A percentile compares a stretch with the other conserved stretches of the same genome.
These are phyloP conservation scores for Geopyxis carbonaria DNA, from an alignment of 495 filamentous ascomycete species.

Conservation along the genomic window DNA sequence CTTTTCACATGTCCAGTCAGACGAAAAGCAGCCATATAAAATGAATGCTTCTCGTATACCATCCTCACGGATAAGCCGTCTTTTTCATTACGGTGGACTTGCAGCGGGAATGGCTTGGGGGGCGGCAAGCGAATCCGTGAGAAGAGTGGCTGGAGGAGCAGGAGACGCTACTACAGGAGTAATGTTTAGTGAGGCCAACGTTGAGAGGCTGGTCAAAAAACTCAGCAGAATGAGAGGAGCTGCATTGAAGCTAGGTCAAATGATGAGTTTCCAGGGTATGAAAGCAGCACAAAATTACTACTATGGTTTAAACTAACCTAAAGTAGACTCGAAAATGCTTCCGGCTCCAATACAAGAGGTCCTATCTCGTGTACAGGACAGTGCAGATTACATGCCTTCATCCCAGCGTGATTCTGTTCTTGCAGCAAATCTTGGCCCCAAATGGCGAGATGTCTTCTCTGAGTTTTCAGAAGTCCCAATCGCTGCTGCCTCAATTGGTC, in stretches of 20 bases:
- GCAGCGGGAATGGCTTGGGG: conserved; percentile 92
- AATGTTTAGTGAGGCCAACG: conserved; percentile 75
- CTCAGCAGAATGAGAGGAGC: conserved; percentile 92
- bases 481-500: conserved; percentile 93
- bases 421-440: conserved; percentile 52
- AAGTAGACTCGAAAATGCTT: conserved; percentile 50
- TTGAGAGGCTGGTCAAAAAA: conserved; percentile 80
- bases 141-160: conserved; percentile 41
- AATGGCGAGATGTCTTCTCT: conserved; percentile 71
- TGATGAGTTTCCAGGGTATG: conserved; percentile 82
- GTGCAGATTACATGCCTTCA: conserved; percentile 93
- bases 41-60: conserved; percentile 84
- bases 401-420: conserved; percentile 80
- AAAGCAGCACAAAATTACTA: neutral
- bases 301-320: neutral
- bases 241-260: conserved; percentile 93
- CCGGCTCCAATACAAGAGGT: conserved; percentile 71
- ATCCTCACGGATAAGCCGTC: conserved; percentile 62
- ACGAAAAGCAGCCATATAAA: conserved; percentile 34
- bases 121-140: conserved; percentile 67
- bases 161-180: conserved; percentile 48
- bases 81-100: conserved; percentile 90
- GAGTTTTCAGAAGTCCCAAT: conserved; percentile 83
- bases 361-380: conserved; percentile 85
- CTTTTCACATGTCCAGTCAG: conserved; percentile 4